Conservation (phyloP, 495 filamentous ascomycete species). For the Lepidopterella palustris region DNA sequence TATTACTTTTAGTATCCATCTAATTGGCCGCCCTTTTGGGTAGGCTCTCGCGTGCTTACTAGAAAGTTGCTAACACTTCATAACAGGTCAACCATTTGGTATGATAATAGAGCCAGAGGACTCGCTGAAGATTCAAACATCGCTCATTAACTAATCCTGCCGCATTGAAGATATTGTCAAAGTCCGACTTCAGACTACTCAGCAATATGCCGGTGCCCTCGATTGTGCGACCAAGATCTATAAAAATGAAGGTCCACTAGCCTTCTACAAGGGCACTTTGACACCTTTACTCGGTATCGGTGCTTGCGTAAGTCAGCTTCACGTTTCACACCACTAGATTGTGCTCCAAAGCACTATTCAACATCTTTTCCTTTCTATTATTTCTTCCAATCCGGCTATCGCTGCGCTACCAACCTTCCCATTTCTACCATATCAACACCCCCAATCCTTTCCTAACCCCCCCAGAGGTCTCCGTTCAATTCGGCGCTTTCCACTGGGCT, state of each 20-base stretch:
- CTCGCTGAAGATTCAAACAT: neutral
- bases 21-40: no score
- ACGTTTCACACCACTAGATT: no score
- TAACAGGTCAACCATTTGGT: slow-evolving; percentile 86
- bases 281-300: slow-evolving; percentile 96
- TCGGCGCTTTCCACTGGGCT: slow-evolving; percentile 92
- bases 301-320: slow-evolving; percentile 81
- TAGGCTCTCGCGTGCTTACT: no score
- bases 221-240: slow-evolving; percentile 78
- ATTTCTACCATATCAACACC: neutral
- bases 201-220: slow-evolving; percentile 69
- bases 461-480: slow-evolving; percentile 79
- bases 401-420: neutral
- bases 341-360: no score
- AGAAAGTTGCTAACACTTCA: neutral
- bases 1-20: no score
- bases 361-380: slow-evolving; percentile 3
- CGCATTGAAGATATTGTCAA: slow-evolving; percentile 78
- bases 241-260: slow-evolving; percentile 75
- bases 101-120: slow-evolving; percentile 16
- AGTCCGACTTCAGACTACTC: slow-evolving; percentile 88
- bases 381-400: neutral
- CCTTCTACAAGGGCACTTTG: slow-evolving; percentile 97
- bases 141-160: slow-evolving; percentile 20
- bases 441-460: neutral